Percentiles rank a stretch among this genome's conserved stretches.
Conservation (phyloP, 1,139 yeast genomes). For the Suhomyces panamericanus region DNA sequence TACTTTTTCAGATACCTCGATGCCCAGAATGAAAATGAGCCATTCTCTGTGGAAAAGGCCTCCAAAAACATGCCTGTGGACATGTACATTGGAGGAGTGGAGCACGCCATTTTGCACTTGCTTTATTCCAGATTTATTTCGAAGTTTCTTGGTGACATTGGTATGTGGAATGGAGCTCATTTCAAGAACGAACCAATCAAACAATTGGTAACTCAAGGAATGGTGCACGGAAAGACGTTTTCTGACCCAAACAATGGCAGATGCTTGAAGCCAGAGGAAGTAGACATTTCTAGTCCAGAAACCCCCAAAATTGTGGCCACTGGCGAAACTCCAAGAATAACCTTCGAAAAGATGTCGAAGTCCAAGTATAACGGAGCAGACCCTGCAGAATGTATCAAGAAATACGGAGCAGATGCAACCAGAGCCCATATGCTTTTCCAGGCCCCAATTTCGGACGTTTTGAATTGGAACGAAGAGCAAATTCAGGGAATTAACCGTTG, state of each 20-base stretch:
- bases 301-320: conserved; percentile 50
- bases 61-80: conserved; percentile 75
- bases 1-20: conserved; percentile 85
- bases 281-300: conserved; percentile 42
- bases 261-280: conserved; percentile 76
- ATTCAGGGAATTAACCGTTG: conserved; percentile 87
- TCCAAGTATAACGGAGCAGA: conserved; percentile 94
- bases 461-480: conserved; percentile 88
- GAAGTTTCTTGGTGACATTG: conserved; percentile 67
- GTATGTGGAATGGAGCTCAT: conserved; percentile 47
- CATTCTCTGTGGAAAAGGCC: conserved; percentile 57
- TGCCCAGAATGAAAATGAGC: conserved; percentile 53
- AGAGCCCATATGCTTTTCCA: conserved; percentile 93
- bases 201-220: conserved; percentile 86
- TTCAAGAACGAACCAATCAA: conserved; percentile 75
- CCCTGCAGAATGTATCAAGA: conserved; percentile 72
- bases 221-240: conserved; percentile 93
- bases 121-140: conserved; percentile 82
- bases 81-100: conserved; percentile 90
- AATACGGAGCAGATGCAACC: conserved; percentile 91
- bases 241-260: conserved; percentile 70
- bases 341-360: conserved; percentile 93
- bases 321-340: conserved; percentile 52
- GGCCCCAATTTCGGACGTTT: conserved; percentile 80
- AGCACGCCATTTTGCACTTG: conserved; percentile 91